Evolutionary conservation across 768 basidiomycete genomes (phyloP), one percentile per base, ranked within the genome.

Genomic region (Leccinum fibrillosum): DNA sequence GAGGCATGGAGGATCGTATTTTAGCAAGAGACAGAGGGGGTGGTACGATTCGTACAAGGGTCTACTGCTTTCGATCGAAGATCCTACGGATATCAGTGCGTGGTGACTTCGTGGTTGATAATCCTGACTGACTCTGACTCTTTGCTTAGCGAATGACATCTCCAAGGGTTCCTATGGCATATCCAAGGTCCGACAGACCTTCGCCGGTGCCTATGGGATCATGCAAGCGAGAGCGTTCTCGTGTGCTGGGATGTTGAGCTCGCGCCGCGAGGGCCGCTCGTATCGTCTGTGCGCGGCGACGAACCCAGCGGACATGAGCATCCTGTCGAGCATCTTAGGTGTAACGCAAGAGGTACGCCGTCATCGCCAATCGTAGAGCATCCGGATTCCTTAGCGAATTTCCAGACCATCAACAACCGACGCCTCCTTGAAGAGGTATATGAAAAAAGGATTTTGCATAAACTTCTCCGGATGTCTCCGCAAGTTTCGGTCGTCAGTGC

Each of bases 11-110:
- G 97, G 97, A 17, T 86, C 83, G 30, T 26, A 98, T 75, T 98
- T 87, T 67, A 83, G 77, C 72, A 98, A 98, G 74, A 75, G 78
- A 54, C 78, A 83, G 57, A 75, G 92, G 63, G 94, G 94, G 3
- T 99, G 97, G 97, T 70, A 76, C 57, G 84, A 89, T 67, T 79
- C 76, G 54, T 76, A 74, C 53, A 81, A 81, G 66, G 74, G 77
- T 13, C 75, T 78, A 28, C 74, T 90, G 62, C 21, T 99, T 49
- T 89, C 87, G 5, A 90, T 99, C 30, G 97, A 98, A 72, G 97
- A 99, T 73, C 97, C 97, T 11, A 89, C 87, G 13, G 94, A 98
- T 74, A 75, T 82, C 26, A 78, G 94, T 96, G 65, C 74, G 92
- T 81, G 6, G 5, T n/a, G 26, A 53, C 39, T 53, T 35, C 15